These are phyloP conservation scores for Trametes coccinea DNA, from an alignment of 768 basidiomycete genomes.

Conservation along the genomic window DNA sequence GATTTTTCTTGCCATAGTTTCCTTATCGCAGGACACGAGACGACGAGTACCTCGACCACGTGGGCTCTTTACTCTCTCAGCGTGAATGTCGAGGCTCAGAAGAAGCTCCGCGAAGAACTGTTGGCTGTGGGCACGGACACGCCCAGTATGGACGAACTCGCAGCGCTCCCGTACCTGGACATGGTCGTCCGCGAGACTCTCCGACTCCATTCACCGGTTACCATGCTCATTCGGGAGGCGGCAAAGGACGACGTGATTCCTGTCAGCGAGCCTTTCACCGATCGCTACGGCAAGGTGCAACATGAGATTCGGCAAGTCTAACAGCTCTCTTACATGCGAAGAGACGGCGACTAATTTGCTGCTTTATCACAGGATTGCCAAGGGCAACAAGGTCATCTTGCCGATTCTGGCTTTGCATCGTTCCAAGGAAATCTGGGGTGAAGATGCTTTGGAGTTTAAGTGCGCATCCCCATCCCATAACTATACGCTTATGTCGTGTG, in stretches of 20 bases:
- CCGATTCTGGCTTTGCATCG: conserved; percentile 57
- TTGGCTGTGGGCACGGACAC: conserved; percentile 40
- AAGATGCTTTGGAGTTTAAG: conserved; percentile 65
- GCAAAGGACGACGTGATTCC: conserved; percentile 53
- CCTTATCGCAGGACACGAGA: conserved; percentile 43
- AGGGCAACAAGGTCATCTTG: conserved; percentile 40
- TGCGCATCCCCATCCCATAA: conserved; percentile 26
- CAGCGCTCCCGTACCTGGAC: conserved; percentile 70
- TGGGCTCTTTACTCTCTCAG: conserved; percentile 44
- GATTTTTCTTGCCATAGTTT: conserved; percentile 13
- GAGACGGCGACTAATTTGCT: not conserved
- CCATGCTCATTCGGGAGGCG: conserved; percentile 47
- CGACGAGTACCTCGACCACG: conserved; percentile 38
- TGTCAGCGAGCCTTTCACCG: conserved; percentile 36
- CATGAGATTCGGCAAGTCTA: conserved; percentile 31
- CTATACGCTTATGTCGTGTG: too few relatives aligned
- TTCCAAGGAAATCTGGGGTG: conserved; percentile 57
- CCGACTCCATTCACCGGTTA: conserved; percentile 55
- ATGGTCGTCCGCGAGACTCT: conserved; percentile 60
- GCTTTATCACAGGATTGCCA: conserved; percentile 22
- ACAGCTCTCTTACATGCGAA: too few relatives aligned
- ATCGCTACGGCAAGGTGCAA: conserved; percentile 20
- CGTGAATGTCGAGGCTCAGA: conserved; percentile 37
- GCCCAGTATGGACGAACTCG: conserved; percentile 71
- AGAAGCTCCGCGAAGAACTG: conserved; percentile 43